Base-by-base conservation (phyloP, 2,329 filamentous ascomycete species). In the Apiospora aurea region DNA sequence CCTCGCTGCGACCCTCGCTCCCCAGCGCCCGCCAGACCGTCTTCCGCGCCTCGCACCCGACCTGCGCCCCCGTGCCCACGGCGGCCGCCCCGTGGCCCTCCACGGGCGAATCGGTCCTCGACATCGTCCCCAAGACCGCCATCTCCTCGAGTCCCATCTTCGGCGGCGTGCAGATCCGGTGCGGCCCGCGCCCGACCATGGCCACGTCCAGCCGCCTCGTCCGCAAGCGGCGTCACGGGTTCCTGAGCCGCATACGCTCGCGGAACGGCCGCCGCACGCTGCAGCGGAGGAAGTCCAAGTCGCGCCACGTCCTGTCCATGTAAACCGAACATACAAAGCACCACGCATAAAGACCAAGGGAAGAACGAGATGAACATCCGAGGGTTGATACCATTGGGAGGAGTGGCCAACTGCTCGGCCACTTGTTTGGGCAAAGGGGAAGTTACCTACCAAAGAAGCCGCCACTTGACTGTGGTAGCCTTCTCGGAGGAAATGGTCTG, bases 221-320 rank as follows among this genome's bases (percentile, higher is more conserved):
- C 18, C 87, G 90, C 81, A 91, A 90, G 84, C 84, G 89, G 34
- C 84, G 88, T 75, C 86, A 87, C 75, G 89, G 89, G 0, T 91
- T 90, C 76, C 79, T 91, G 67, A 84, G 82, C 75, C 82, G 89
- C 49, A 79, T 85, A 75, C 82, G 84, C 75, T 85, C 85, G 66
- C 85, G 83, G 77, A 86, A 83, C 13, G 89, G 89, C 3, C 82
- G 85, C 72, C 88, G 86, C 81, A 88, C 85, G 73, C 77, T 91
- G 70, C 80, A 82, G 78, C 81, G 88, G 76, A 83, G 89, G 80
- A 83, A 78, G 80, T 75, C 83, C 18, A 90, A 90, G 85, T 86
- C 87, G 70, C 81, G 89, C 74, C 82, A 81, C 77, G 80, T 83
- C 76, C 72, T 89, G 74, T 79, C 80, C 34, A 78, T 77, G 71